Evolutionary conservation across 2,329 filamentous ascomycete genomes (phyloP), one percentile per base, ranked within the genome.

Genomic region (Fusarium ramigenum): DNA sequence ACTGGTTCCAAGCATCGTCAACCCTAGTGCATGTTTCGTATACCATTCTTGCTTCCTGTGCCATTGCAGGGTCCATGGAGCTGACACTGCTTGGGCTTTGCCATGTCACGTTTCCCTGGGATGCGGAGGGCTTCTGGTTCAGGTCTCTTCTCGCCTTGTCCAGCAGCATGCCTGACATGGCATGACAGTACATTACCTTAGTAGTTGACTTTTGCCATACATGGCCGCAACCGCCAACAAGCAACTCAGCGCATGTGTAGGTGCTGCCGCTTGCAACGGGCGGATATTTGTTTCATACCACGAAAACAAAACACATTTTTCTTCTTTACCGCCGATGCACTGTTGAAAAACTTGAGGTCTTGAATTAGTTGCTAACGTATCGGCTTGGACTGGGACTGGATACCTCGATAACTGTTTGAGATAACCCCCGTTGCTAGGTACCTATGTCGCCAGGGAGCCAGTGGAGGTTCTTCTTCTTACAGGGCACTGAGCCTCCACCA

Each of bases 341-440:
- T 66, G 73, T 52, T 37, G 19, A 39, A 39, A 44, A 58, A 40
- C 37, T 49, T 25, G 37, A 62, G 28, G 60, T 60, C 47, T 49
- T 36, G 54, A 42, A 47, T 49, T 42, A 37, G 23, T 30, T 52
- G 44, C 50, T n/a, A n/a, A 50, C 50, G 39, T 50, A 69, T 69
- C 62, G 47, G 50, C 69, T 62, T 61, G 63, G 46, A 61, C 34
- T 65, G 47, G 63, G 46, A 61, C 34, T 65, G 47, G 63, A 65
- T 69, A 49, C 54, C 54, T 63, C 43, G 57, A 72, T 34, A 46
- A 54, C 59, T 60, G 67, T 70, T 74, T 70, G 74, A 70, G 69
- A 59, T 76, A 63, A 63, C 72, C 64, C 72, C 74, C 69, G 72
- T 77, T 72, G 73, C 73, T 76, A 10, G 30, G 30, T 30, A 10